Evolutionary conservation across 805 yeast species (phyloP).

Genomic region (Yamadazyma laniorum): DNA sequence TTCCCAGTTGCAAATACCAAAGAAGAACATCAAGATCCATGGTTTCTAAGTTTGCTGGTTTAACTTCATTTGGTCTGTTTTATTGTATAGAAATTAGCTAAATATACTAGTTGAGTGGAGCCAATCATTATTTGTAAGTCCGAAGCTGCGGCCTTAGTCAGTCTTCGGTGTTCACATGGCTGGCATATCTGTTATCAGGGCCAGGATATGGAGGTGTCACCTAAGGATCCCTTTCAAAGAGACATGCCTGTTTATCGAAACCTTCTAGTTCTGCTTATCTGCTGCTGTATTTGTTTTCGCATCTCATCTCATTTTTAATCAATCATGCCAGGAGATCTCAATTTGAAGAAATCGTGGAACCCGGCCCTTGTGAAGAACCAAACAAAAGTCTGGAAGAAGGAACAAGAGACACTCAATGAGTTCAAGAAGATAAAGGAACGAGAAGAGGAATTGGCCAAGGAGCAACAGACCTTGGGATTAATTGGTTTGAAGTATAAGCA

Average conservation of each 20-base stretch:
- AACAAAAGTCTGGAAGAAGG: slow-evolving; percentile 78
- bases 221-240: too few species aligned
- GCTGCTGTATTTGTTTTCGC: neutral
- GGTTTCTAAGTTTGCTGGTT: slow-evolving; percentile 64
- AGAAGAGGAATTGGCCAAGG: slow-evolving; percentile 60
- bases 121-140: too few species aligned
- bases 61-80: neutral
- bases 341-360: slow-evolving; percentile 94
- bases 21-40: slow-evolving; percentile 96
- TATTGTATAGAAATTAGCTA: slow-evolving; percentile 1
- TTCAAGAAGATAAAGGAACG: slow-evolving; percentile 61
- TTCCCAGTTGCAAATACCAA: slow-evolving; percentile 81
- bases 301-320: neutral
- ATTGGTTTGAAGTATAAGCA: slow-evolving; percentile 44
- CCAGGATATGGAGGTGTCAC: too few species aligned
- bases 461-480: slow-evolving; percentile 58
- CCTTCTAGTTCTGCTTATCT: too few species aligned
- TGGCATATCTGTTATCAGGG: too few species aligned
- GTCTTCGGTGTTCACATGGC: too few species aligned
- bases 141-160: too few species aligned
- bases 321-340: slow-evolving; percentile 72
- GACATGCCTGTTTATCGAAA: too few species aligned
- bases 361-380: slow-evolving; percentile 85
- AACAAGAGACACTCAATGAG: slow-evolving; percentile 75
- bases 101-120: neutral